These are phyloP conservation scores for Pseudonitzschia pungens DNA, from an alignment of 108 stramenopile genomes.

Conservation along the genomic window DNA sequence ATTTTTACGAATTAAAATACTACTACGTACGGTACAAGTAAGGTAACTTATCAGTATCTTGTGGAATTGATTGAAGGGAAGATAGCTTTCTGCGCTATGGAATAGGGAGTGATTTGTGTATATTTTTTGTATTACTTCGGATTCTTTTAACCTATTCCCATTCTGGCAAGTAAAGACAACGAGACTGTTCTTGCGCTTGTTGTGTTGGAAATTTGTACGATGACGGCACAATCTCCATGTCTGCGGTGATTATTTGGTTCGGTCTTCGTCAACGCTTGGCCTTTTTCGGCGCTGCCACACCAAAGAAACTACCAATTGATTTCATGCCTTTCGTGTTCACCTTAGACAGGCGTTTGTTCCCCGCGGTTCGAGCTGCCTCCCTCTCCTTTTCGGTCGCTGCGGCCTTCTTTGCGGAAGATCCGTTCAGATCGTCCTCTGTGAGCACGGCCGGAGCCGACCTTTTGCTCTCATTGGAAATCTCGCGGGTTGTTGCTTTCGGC, in stretches of 20 bases:
- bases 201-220: too few species aligned
- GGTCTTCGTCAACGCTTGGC: constrained; percentile 3
- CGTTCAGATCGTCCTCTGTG: background rate
- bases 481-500: background rate
- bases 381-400: constrained; percentile 5
- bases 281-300: constrained; percentile 31
- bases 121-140: too few species aligned
- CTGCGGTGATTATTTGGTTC: background rate
- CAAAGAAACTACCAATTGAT: constrained; percentile 65
- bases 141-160: too few species aligned
- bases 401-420: background rate
- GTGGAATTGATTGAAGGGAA: too few species aligned
- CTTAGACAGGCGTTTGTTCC: constrained; percentile 65
- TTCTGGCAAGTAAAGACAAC: too few species aligned
- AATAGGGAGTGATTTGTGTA: too few species aligned
- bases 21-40: too few species aligned
- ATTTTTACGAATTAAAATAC: too few species aligned
- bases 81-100: too few species aligned
- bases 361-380: constrained; percentile 42
- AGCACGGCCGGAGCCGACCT: background rate
- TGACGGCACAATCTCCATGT: background rate
- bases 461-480: background rate
- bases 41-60: too few species aligned
- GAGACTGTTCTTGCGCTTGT: too few species aligned
- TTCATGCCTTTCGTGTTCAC: constrained; percentile 81